Evolutionary conservation across 371 early-diverging fungal species (phyloP), one percentile per base, ranked within the genome.

Genomic region (Phascolomyces articulosus): DNA sequence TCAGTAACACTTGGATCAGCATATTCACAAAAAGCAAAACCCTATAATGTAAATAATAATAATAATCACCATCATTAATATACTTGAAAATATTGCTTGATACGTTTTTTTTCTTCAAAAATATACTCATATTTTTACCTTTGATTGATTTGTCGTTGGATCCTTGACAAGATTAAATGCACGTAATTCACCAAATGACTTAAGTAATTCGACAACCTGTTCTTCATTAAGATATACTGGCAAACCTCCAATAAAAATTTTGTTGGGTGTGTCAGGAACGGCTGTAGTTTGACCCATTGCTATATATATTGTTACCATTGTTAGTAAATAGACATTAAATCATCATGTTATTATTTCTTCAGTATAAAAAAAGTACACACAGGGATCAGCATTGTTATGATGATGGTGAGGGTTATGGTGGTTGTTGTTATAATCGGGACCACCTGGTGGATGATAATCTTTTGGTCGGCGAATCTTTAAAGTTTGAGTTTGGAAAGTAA

Each of bases 1-100:
- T 98, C 98, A 6, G 97, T 97, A 10, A 96, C 81, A 29, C 67
- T 84, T 15, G 94, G 90, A 73, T 98, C 95, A 10, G 85, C 83
- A 69, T 95, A 98, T 77, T 98, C 98, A 76, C 96, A 96, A 66
- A 98, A 97, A 0, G 98, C 98, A 79, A 93, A 97, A 0, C 99
- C 98, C 88, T 93, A 70, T 10, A 18, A 34, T 55, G 51, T 51
- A 7, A 24, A 24, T 20, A 20, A 51, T n/a, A n/a, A n/a, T n/a
- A n/a, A n/a, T n/a, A n/a, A n/a, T n/a, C n/a, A n/a, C n/a, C n/a
- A n/a, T n/a, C n/a, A n/a, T n/a, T n/a, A n/a, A n/a, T n/a, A n/a
- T n/a, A n/a, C n/a, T n/a, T n/a, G n/a, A n/a, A n/a, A n/a, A n/a
- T n/a, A n/a, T n/a, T n/a, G n/a, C n/a, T n/a, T n/a, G n/a, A n/a